A percentile compares a stretch with the other conserved stretches of the same genome.
These are phyloP conservation scores for Zizania palustris DNA, from an alignment of 202 grass and related monocot species.

Conservation along the genomic window DNA sequence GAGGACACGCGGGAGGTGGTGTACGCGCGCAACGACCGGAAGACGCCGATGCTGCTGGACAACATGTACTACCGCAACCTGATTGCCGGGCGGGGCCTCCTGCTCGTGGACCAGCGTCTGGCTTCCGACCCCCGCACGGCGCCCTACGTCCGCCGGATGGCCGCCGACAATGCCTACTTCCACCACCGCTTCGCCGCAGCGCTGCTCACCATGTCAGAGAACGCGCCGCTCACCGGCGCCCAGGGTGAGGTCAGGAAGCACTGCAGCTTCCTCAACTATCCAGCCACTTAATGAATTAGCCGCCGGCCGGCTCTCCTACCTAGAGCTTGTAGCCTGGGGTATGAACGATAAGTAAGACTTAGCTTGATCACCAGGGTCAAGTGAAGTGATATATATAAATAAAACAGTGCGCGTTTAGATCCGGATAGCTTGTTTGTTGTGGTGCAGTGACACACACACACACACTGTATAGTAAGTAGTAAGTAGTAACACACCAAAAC, in stretches of 20 bases:
- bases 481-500: not conserved
- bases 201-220: constrained; percentile 52
- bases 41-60: constrained; percentile 63
- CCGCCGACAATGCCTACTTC: constrained; percentile 58
- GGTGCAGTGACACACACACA: too few species aligned
- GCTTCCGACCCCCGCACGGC: constrained; percentile 44
- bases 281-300: too few species aligned
- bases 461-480: too few species aligned
- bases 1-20: constrained; percentile 58
- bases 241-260: constrained; percentile 60
- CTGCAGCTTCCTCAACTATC: constrained; percentile 57
- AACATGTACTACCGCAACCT: constrained; percentile 70
- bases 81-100: constrained; percentile 34
- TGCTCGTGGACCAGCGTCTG: constrained; percentile 62
- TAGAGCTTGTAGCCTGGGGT: too few species aligned
- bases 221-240: constrained; percentile 48
- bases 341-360: too few species aligned
- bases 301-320: too few species aligned
- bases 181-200: constrained; percentile 44
- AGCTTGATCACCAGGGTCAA: too few species aligned
- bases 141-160: constrained; percentile 47
- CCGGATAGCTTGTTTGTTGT: too few species aligned
- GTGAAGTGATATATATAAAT: too few species aligned
- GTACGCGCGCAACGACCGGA: constrained; percentile 68
- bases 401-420: too few species aligned